Evolutionary conservation across 371 early-diverging fungal genomes (phyloP), one percentile per base, ranked within the genome.

Genomic region (Encephalitozoon hellem): DNA sequence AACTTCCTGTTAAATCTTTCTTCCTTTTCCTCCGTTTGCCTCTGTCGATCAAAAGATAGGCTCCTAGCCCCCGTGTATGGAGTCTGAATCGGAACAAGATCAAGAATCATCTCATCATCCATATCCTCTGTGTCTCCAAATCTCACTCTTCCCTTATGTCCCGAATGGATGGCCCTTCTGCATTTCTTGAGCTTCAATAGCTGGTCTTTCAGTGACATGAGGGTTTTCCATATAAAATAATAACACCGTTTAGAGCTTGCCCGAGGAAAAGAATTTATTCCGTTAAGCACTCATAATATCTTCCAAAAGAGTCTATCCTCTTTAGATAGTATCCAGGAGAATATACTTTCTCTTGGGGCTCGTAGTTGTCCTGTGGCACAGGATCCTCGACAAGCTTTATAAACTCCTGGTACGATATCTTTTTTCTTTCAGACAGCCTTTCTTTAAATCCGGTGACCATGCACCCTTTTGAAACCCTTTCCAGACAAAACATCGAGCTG

Each of bases 401-500:
- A 38, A 66, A 73, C 4, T 26, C 39, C 21, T 25, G 25, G 30
- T 52, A 73, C 0, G 4, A 18, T 18, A 73, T 73, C 28, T n/a
- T 1, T 66, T n/a, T 64, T 66, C 65, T 66, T 66, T 41, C 23
- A 9, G 21, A 32, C 15, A 73, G 30, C 26, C 72, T 59, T 64
- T 72, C 30, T 30, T 32, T 18, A 9, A 72, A 49, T 45, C 63
- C 67, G 3, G 41, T 43, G 12, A 74, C 30, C 30, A 67, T 65
- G 41, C 68, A 74, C 21, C 76, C 76, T 25, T 75, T 63, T 30
- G 52, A 34, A 2, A 75, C 26, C 49, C 74, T 78, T 70, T 74
- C 55, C 38, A 79, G 32, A 39, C 43, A 43, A 55, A 71, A 91
- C 88, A 95, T 89, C 74, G 94, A 90, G 41, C 93, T 89, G 53